These are phyloP conservation scores for Pseudocercospora musae DNA, from an alignment of 2,329 filamentous ascomycete genomes.

Conservation along the genomic window DNA sequence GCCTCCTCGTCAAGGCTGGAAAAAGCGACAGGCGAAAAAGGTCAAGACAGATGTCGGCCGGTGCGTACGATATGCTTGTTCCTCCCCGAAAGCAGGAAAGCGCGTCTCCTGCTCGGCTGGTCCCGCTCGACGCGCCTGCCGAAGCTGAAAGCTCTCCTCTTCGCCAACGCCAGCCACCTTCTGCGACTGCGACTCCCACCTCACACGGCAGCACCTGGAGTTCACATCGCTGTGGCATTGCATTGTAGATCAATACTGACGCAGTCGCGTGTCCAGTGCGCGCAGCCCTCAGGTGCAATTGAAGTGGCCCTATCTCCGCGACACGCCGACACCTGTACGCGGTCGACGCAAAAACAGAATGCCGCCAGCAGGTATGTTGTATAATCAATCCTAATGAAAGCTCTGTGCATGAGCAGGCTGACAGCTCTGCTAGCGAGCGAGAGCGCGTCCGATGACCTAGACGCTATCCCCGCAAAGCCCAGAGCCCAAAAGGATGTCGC, in stretches of 20 bases:
- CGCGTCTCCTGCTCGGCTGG: background rate
- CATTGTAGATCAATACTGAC: background rate
- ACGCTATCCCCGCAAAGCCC: slow-evolving; percentile 29
- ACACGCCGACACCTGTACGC: background rate
- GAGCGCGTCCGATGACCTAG: slow-evolving; percentile 31
- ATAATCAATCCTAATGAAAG: slow-evolving; percentile 36
- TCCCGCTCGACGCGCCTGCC: background rate
- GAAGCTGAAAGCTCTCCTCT: background rate
- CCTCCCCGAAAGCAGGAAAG: background rate
- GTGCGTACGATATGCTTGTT: too few species aligned
- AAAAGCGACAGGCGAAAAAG: background rate
- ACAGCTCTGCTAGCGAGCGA: slow-evolving; percentile 22
- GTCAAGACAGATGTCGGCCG: background rate
- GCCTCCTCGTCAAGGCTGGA: slow-evolving; percentile 7
- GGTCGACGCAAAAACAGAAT: background rate
- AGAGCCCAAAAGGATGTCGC: slow-evolving; percentile 18
- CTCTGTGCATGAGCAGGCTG: background rate
- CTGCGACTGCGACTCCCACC: background rate
- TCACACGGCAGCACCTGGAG: background rate
- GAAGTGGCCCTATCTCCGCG: background rate
- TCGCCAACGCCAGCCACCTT: background rate
- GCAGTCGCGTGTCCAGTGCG: background rate
- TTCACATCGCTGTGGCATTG: background rate
- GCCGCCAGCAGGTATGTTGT: background rate
- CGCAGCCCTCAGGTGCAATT: background rate